phyloP scores from a whole-genome alignment of 805 yeast genomes.

The Candida berthetii region DNA sequence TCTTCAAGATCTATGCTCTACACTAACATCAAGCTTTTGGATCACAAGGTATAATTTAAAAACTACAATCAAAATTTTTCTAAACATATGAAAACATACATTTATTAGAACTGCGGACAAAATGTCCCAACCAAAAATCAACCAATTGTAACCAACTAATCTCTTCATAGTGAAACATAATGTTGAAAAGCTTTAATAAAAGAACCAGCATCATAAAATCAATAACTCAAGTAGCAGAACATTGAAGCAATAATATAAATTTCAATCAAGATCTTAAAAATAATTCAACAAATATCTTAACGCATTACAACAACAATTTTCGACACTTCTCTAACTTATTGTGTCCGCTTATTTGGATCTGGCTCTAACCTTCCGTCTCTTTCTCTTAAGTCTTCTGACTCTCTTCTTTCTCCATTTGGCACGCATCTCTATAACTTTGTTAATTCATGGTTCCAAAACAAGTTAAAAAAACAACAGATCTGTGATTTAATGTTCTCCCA shows the following conservation, averaged over 20 bases:
- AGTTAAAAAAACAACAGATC: too few relatives aligned
- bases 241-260: too few relatives aligned
- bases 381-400: conserved; percentile 99
- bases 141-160: neutral
- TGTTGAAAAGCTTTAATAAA: neutral
- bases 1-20: too few relatives aligned
- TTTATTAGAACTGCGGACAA: neutral
- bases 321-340: neutral
- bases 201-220: neutral
- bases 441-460: neutral
- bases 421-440: conserved; percentile 57
- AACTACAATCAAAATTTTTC: neutral
- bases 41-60: too few relatives aligned
- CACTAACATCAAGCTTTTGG: too few relatives aligned
- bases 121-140: neutral
- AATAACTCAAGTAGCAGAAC: too few relatives aligned
- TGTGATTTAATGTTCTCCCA: too few relatives aligned
- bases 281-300: too few relatives aligned
- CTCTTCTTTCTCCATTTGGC: conserved; percentile 99
- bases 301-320: too few relatives aligned
- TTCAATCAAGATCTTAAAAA: too few relatives aligned
- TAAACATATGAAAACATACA: neutral
- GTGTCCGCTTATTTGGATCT: conserved; percentile 88
- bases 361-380: conserved; percentile 99
- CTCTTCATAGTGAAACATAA: neutral